Evolutionary conservation across 306 rosid genomes (phyloP), one percentile per base, ranked within the genome.

Genomic region (Castanopsis chinensis): DNA sequence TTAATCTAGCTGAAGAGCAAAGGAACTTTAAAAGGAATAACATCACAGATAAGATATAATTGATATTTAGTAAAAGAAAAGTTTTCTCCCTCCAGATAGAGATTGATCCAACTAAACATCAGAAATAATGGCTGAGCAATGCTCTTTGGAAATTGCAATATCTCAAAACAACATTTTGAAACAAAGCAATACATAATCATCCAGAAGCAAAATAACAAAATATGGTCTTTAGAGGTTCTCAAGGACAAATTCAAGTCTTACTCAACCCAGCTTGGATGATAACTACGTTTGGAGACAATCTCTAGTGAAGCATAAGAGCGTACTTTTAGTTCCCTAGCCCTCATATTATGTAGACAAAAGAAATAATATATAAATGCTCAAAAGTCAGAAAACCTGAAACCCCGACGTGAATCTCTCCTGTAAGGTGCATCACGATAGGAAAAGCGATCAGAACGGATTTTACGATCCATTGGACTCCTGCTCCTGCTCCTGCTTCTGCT

Each of bases 401-500:
- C 97, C 94, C 96, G 96, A 83, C 87, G 94, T 25, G 96, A 85
- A 78, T 96, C 99, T 84, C 99, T 96, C 89, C 93, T 85, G 94
- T 96, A 93, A 77, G 98, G 98, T 75, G 97, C 94, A 87, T 90
- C 96, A 33, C 99, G 99, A 82, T 91, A 90, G 64, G 98, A 89
- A 88, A 86, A 85, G 64, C 99, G 97, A 78, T 96, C 99, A 67
- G 99, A 90, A 17, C 94, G 96, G 78, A 96, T 96, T 92, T 91
- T 96, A 76, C 98, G 98, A 81, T 85, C 90, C 91, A 83, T 21
- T 58, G 99, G 98, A 74, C 99, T 96, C 89, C 98, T 86, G 94
- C 99, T 93, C 76, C 97, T 81, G 92, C 94, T 92, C 72, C 95
- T 76, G 96, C 99, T 96, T 2, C 94, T 83, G 90, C 98, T 95